Conservation (phyloP, 1,284 basidiomycete species). For the Vanrija pseudolonga region DNA sequence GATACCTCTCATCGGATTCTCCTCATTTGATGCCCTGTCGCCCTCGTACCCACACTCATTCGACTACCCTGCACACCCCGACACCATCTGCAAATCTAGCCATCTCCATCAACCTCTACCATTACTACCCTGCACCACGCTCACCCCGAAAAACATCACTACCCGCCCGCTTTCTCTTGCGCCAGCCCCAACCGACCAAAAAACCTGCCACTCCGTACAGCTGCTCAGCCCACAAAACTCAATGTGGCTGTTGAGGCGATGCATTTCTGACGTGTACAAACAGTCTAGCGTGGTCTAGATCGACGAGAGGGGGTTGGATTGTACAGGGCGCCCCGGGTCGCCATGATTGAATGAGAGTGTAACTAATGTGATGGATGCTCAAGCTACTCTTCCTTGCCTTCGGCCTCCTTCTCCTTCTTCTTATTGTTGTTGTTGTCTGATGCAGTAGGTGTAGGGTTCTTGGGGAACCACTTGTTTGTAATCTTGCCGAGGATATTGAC, state of each 20-base stretch:
- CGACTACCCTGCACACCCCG: constrained; percentile 7
- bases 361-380: constrained; percentile 1
- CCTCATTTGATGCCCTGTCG: constrained; percentile 7
- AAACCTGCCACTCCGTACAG: background rate
- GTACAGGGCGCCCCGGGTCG: background rate
- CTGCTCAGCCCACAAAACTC: too few species aligned
- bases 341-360: background rate
- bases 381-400: constrained; percentile 16
- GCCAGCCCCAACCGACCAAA: background rate
- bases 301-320: background rate
- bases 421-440: background rate
- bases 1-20: constrained; percentile 13
- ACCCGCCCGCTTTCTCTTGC: background rate
- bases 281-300: background rate
- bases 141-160: background rate
- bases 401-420: constrained; percentile 18
- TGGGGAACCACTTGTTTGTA: background rate
- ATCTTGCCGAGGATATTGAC: constrained; percentile 26
- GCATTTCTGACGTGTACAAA: background rate
- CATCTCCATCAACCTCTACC: background rate
- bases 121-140: background rate
- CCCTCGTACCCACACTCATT: background rate
- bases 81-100: background rate
- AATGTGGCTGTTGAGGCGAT: too few species aligned
- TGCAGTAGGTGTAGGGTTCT: background rate